These are phyloP conservation scores for Xylariaceae sp. DNA, from an alignment of 2,329 filamentous ascomycete species.

Conservation along the genomic window DNA sequence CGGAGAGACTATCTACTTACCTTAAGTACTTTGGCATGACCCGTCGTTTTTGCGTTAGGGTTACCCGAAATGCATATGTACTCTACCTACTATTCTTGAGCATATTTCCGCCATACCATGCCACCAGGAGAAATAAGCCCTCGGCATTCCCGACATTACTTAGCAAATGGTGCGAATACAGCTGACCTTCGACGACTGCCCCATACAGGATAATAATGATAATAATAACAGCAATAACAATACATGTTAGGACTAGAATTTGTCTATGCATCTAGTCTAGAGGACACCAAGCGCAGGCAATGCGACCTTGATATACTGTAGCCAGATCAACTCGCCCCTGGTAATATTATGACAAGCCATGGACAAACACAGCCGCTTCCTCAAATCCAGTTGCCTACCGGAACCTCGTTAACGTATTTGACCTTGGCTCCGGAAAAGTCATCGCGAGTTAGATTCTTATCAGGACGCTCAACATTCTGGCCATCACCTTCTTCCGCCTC, in stretches of 20 bases:
- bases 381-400: constrained; percentile 33
- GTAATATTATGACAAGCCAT: not conserved
- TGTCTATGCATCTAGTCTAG: not conserved
- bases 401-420: constrained; percentile 10
- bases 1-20: not conserved
- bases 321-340: not conserved
- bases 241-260: not conserved
- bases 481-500: not conserved
- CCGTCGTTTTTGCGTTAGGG: not conserved
- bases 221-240: no score
- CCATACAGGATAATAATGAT: no score
- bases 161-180: no score
- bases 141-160: no score
- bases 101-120: not conserved
- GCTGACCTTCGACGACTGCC: no score
- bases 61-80: constrained; percentile 3
- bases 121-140: no score
- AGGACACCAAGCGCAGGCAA: not conserved
- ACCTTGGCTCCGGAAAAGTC: not conserved
- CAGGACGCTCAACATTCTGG: not conserved
- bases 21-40: not conserved
- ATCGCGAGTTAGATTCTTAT: not conserved
- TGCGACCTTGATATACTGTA: not conserved
- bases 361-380: not conserved
- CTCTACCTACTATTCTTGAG: not conserved